Evolutionary conservation across 768 basidiomycete species (phyloP).

Genomic region (Sistotremastrum suecicum): DNA sequence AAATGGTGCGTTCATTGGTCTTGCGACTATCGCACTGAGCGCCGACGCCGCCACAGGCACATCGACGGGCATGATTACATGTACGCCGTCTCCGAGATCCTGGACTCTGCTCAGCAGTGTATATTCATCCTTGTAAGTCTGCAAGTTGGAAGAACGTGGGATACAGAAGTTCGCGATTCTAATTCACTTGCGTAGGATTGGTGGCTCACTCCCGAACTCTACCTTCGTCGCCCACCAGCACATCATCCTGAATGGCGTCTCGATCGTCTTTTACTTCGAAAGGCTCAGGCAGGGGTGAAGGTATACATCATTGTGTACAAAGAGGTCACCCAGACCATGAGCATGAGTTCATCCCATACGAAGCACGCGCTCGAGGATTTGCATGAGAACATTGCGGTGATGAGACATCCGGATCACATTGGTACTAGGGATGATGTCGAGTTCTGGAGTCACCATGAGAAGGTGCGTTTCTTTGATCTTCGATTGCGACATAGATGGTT

Average conservation of each 20-base stretch:
- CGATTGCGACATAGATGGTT: not conserved
- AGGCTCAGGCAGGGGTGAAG: conserved; percentile 87
- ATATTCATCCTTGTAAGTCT: conserved; percentile 72
- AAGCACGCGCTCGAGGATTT: conserved; percentile 74
- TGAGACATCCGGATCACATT: conserved; percentile 87
- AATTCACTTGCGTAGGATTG: conserved; percentile 39
- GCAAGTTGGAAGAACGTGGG: conserved; percentile 17
- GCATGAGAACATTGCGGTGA: conserved; percentile 76
- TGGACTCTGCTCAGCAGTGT: conserved; percentile 65
- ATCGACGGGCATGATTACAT: conserved; percentile 96
- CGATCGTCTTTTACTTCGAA: conserved; percentile 70
- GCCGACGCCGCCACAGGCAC: conserved; percentile 33
- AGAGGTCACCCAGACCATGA: conserved; percentile 90
- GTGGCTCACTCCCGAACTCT: conserved; percentile 94
- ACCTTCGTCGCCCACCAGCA: conserved; percentile 85
- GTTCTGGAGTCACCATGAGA: conserved; percentile 91
- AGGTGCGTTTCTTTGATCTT: conserved; percentile 19
- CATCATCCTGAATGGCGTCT: conserved; percentile 78
- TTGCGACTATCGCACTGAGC: not conserved
- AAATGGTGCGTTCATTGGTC: conserved; percentile 49
- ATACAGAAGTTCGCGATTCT: not conserved
- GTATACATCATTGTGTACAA: conserved; percentile 91
- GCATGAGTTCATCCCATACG: conserved; percentile 75
- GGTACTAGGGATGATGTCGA: conserved; percentile 63
- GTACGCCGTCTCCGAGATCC: conserved; percentile 83